phyloP scores from a whole-genome alignment of 164 flowering plant species.

The Litsea cubeba region DNA sequence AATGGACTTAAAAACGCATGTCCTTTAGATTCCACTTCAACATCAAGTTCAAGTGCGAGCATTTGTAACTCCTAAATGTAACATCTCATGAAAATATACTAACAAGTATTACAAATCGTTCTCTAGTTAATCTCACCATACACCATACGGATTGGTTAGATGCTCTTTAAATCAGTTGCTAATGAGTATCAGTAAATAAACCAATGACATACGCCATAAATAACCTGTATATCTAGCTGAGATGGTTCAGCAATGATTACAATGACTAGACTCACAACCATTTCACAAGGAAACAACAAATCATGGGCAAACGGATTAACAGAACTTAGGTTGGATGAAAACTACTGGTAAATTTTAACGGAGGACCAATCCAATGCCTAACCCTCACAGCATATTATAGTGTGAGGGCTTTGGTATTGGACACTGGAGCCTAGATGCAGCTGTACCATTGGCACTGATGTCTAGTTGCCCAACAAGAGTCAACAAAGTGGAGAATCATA shows the following conservation, averaged over 20 bases:
- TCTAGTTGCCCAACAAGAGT: not conserved
- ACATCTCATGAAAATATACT: not conserved
- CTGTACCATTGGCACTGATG: not conserved
- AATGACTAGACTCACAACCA: not conserved
- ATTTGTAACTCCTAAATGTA: conserved; percentile 10
- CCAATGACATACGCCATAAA: not conserved
- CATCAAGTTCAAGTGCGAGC: not conserved
- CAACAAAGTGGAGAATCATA: not conserved
- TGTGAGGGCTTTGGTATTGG: not conserved
- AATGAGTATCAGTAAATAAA: not conserved
- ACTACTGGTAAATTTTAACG: too few relatives aligned
- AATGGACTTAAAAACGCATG: too few relatives aligned
- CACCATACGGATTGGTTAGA: not conserved
- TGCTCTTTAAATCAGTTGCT: not conserved
- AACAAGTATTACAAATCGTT: too few relatives aligned
- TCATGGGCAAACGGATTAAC: not conserved
- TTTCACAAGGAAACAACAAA: not conserved
- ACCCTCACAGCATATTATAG: not conserved
- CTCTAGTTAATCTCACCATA: not conserved
- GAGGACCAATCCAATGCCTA: too few relatives aligned
- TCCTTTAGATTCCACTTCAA: not conserved
- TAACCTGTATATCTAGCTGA: too few relatives aligned
- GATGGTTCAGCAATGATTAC: not conserved
- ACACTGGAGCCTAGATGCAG: not conserved
- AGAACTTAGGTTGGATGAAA: too few relatives aligned